phyloP scores from a whole-genome alignment of 352 stramenopile genomes.

The Paralagenidium karlingii region DNA sequence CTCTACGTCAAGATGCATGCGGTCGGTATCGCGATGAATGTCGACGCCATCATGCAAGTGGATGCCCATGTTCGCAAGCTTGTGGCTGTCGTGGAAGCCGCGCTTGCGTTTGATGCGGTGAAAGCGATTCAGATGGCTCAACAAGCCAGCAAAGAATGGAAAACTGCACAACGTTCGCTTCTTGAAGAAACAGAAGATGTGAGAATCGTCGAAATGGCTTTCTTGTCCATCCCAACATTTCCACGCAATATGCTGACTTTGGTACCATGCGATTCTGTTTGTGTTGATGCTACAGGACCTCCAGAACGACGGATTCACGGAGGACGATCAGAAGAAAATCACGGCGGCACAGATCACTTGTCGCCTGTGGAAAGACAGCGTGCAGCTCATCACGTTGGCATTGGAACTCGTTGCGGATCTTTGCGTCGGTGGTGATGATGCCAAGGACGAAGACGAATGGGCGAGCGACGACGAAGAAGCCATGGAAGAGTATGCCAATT shows the following conservation, averaged over 20 bases:
- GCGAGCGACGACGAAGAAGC: constrained; percentile 79
- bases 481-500: constrained; percentile 68
- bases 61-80: constrained; percentile 56
- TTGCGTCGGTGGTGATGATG: constrained; percentile 31
- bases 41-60: constrained; percentile 55
- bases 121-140: constrained; percentile 65
- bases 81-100: constrained; percentile 49
- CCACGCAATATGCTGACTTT: no score
- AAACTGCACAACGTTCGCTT: constrained; percentile 36
- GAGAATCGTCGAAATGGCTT: no score
- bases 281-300: constrained; percentile 12
- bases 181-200: constrained; percentile 43
- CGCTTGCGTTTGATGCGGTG: constrained; percentile 69
- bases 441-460: constrained; percentile 75
- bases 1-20: constrained; percentile 38
- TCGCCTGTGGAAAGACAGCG: constrained; percentile 67
- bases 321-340: constrained; percentile 46
- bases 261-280: no score
- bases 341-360: constrained; percentile 49
- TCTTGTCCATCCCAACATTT: no score
- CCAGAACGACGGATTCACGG: constrained; percentile 45
- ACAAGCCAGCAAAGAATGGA: constrained; percentile 41
- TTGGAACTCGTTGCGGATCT: constrained; percentile 70
- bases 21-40: constrained; percentile 70
- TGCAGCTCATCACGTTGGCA: constrained; percentile 61